Evolutionary conservation across 2,329 filamentous ascomycete genomes (phyloP), one percentile per base, ranked within the genome.

Genomic region (Aspergillus uvarum): DNA sequence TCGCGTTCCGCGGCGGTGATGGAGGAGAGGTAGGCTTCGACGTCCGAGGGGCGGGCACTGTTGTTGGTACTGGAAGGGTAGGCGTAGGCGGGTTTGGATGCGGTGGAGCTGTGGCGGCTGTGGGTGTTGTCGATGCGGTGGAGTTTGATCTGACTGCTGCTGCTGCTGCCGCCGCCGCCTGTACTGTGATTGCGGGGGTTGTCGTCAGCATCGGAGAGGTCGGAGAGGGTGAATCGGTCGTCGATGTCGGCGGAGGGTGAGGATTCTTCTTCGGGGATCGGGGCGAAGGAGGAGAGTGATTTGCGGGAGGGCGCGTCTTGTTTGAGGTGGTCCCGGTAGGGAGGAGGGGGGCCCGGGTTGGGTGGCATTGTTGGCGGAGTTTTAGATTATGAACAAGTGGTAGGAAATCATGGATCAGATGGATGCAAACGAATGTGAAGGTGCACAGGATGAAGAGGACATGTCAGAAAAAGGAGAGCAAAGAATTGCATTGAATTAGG

Each of bases 1-100:
- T 67, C 63, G 50, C 63, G 67, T 56, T 70, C 68, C 19, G 65
- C 68, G 24, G 67, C 67, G 31, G 67, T 67, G 47, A 69, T 62
- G 44, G 62, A 61, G 21, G 65, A 64, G 14, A 70, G 59, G 54
- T 68, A 68, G 16, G 63, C 58, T 44, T 70, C 68, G 55, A 67
- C 60, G 44, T 68, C 65, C 51, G 59, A 57, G 12, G 62, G 65
- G 42, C 68, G 63, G 61, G 63, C 61, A 32, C 59, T 54, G 44
- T 58, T 52, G 19, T 56, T 35, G 48, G 10, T 35, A 2, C 32
- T 54, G 35, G 59, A 47, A 12, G 58, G 47, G 47, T 62, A 61
- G 21, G 59, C 58, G 54, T 63, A 62, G 48, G 65, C 59, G 26
- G 59, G 26, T 29, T 29, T 29, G 7, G 26, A 35, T 8, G 63